These are phyloP conservation scores for Akanthomyces lecanii DNA, from an alignment of 2,329 filamentous ascomycete species.

Conservation along the genomic window DNA sequence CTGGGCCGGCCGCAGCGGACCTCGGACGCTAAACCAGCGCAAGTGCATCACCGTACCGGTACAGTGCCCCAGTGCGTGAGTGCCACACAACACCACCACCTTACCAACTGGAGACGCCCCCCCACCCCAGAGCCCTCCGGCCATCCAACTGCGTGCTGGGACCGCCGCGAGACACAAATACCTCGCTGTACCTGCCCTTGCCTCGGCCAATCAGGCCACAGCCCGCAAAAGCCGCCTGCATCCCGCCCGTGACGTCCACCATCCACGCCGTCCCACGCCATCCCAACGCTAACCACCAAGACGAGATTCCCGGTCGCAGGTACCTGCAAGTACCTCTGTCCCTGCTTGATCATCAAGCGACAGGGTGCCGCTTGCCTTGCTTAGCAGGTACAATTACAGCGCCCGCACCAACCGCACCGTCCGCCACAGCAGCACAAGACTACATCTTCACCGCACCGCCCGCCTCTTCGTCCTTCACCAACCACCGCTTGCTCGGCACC, in stretches of 20 bases:
- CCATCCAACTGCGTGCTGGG: neutral
- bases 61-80: too few species aligned
- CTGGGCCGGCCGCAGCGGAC: conserved; percentile 6
- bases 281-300: neutral
- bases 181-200: neutral
- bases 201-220: neutral
- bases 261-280: neutral
- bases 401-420: neutral
- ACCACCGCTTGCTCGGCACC: conserved; percentile 17
- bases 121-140: neutral
- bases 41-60: neutral
- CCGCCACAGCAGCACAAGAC: neutral
- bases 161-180: neutral
- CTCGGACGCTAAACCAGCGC: neutral
- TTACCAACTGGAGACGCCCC: neutral
- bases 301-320: conserved; percentile 4
- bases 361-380: too few species aligned
- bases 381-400: neutral
- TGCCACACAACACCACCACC: too few species aligned
- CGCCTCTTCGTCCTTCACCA: conserved; percentile 12
- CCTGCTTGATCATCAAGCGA: neutral
- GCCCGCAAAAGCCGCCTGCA: conserved; percentile 6
- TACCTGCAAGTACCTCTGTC: conserved; percentile 3
- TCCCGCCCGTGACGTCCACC: conserved; percentile 13
- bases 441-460: conserved; percentile 18